A percentile compares a stretch with the other conserved stretches of the same genome.
Evolutionary conservation across 805 yeast species (phyloP).

Genomic region (Schwanniomyces yamadae): DNA sequence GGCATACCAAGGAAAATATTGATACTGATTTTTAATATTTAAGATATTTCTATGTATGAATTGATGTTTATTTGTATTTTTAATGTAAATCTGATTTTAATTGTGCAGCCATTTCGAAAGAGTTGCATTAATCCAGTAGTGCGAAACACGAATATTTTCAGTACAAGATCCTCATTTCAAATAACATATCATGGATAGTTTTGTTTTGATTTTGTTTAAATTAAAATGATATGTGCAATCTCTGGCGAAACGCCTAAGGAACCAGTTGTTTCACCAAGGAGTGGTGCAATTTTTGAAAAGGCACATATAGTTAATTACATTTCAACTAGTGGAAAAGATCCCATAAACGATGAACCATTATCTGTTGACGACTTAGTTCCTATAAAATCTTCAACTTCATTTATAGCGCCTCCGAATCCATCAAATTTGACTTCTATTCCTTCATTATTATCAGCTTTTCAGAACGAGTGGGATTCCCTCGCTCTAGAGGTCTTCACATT

Average conservation of each 20-base stretch:
- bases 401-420: slow-evolving; percentile 38
- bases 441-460: slow-evolving; percentile 67
- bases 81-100: too few relatives aligned
- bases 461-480: slow-evolving; percentile 86
- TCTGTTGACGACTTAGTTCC: slow-evolving; percentile 56
- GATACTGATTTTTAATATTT: not conserved
- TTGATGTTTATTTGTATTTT: slow-evolving; percentile 1
- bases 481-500: slow-evolving; percentile 77
- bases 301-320: slow-evolving; percentile 60
- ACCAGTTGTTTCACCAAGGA: slow-evolving; percentile 75
- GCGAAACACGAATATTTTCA: too few relatives aligned
- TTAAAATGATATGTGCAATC: slow-evolving; percentile 29
- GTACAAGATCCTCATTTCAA: too few relatives aligned
- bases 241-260: slow-evolving; percentile 69
- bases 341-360: slow-evolving; percentile 66
- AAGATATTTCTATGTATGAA: not conserved
- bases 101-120: too few relatives aligned
- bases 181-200: too few relatives aligned
- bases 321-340: slow-evolving; percentile 67
- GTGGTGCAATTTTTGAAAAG: slow-evolving; percentile 70
- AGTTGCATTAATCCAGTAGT: too few relatives aligned
- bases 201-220: too few relatives aligned
- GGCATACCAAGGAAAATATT: slow-evolving; percentile 22
- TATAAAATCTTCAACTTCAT: slow-evolving; percentile 16
- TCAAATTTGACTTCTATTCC: slow-evolving; percentile 72